These are phyloP conservation scores for Sarocladiaceae sp. DNA, from an alignment of 2,329 filamentous ascomycete species.

Conservation along the genomic window DNA sequence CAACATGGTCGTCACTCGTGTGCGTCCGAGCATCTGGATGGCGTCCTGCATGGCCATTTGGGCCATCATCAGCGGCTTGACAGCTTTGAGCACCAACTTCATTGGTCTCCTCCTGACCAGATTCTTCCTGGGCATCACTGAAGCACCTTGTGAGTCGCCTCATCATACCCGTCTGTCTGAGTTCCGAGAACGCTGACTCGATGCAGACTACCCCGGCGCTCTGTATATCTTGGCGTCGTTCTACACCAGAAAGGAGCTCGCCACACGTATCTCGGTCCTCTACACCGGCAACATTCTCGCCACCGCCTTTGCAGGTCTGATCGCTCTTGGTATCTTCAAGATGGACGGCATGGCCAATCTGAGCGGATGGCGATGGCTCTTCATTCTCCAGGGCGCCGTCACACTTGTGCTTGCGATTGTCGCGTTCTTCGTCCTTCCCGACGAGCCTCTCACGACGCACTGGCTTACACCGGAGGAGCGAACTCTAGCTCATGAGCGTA, in stretches of 20 bases:
- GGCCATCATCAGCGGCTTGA: conserved; percentile 35
- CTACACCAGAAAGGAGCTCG: conserved; percentile 47
- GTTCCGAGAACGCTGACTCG: too few relatives aligned
- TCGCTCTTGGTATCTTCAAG: conserved; percentile 36
- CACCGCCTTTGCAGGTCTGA: conserved; percentile 37
- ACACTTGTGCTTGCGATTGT: conserved; percentile 15
- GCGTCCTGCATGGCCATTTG: conserved; percentile 33
- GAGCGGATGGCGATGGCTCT: conserved; percentile 28
- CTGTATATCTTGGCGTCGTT: conserved; percentile 44
- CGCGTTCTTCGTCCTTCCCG: conserved; percentile 18
- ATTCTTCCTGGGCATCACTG: conserved; percentile 33
- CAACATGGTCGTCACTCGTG: conserved; percentile 20
- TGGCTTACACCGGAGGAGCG: conserved; percentile 37
- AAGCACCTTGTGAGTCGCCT: conserved; percentile 40
- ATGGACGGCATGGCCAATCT: conserved; percentile 16
- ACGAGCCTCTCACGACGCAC: conserved; percentile 36
- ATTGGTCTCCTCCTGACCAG: conserved; percentile 38
- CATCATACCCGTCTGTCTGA: too few relatives aligned
- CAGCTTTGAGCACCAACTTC: conserved; percentile 38
- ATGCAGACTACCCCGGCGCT: conserved; percentile 47
- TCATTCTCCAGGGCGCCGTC: conserved; percentile 57
- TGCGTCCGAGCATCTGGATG: conserved; percentile 20
- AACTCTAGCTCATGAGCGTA: conserved; percentile 30
- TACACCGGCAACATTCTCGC: conserved; percentile 36
- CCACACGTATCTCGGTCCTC: conserved; percentile 38